Conservation (phyloP, 768 basidiomycete species). For the Amanita pallidorosea region DNA sequence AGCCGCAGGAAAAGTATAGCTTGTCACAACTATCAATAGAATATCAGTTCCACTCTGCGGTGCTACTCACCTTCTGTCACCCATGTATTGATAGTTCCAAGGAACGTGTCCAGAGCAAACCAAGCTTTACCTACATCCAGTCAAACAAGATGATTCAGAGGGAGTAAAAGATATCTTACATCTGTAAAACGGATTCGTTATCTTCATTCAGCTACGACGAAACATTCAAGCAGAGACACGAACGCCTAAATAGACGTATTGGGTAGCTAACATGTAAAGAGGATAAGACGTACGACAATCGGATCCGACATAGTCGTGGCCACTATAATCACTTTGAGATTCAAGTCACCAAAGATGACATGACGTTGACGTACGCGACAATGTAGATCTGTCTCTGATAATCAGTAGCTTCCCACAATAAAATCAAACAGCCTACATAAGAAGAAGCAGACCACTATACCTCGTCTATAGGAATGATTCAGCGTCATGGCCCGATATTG, state of each 20-base stretch:
- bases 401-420: neutral
- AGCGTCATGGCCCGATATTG: neutral
- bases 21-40: neutral
- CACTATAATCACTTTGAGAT: neutral
- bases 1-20: neutral
- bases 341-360: neutral
- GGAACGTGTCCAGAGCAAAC: neutral
- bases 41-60: neutral
- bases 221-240: neutral
- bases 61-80: neutral
- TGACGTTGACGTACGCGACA: neutral
- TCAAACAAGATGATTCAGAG: neutral
- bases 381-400: neutral
- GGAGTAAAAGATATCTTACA: neutral
- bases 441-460: neutral
- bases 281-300: neutral
- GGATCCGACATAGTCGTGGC: neutral
- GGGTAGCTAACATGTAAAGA: neutral
- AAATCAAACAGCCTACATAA: neutral
- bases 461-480: neutral
- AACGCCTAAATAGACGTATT: neutral
- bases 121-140: neutral
- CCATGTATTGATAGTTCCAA: neutral
- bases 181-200: neutral
- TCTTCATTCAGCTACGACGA: too few relatives aligned